Evolutionary conservation across 2,329 filamentous ascomycete species (phyloP).

Genomic region (Trichoderma simmonsii): DNA sequence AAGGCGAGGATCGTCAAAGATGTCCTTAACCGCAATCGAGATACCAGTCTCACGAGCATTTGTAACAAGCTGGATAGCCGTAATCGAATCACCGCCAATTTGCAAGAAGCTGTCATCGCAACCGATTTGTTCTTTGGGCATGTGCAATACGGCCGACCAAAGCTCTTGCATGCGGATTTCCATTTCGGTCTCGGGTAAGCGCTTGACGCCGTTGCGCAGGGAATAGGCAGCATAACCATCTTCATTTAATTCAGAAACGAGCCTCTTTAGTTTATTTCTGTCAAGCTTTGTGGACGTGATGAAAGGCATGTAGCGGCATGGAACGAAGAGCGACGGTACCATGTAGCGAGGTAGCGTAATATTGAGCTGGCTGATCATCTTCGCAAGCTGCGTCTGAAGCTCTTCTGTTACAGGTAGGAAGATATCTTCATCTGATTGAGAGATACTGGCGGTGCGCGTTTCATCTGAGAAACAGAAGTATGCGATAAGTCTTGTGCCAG

Average conservation of each 20-base stretch:
- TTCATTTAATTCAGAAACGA: not conserved
- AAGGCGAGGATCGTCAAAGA: slow-evolving; percentile 12
- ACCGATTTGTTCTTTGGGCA: slow-evolving; percentile 28
- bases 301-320: slow-evolving; percentile 21
- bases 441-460: not conserved
- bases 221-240: slow-evolving; percentile 10
- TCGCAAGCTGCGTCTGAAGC: slow-evolving; percentile 13
- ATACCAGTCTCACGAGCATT: slow-evolving; percentile 30
- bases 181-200: slow-evolving; percentile 19
- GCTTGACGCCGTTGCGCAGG: not conserved
- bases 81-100: slow-evolving; percentile 42
- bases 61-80: slow-evolving; percentile 43
- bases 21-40: not conserved
- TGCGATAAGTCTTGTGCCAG: not conserved
- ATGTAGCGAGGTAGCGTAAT: slow-evolving; percentile 21
- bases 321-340: slow-evolving; percentile 23
- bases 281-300: slow-evolving; percentile 21
- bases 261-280: slow-evolving; percentile 7
- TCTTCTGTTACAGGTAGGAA: slow-evolving; percentile 18
- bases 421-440: not conserved
- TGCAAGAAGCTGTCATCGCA: slow-evolving; percentile 21
- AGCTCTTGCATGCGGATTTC: slow-evolving; percentile 21
- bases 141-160: slow-evolving; percentile 33
- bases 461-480: slow-evolving; percentile 11
- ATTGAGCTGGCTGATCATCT: not conserved